Percentiles rank a stretch among this genome's conserved stretches.
phyloP scores from a whole-genome alignment of 192 early-diverging fungal species.

The Fimicolochytrium jonesii region DNA sequence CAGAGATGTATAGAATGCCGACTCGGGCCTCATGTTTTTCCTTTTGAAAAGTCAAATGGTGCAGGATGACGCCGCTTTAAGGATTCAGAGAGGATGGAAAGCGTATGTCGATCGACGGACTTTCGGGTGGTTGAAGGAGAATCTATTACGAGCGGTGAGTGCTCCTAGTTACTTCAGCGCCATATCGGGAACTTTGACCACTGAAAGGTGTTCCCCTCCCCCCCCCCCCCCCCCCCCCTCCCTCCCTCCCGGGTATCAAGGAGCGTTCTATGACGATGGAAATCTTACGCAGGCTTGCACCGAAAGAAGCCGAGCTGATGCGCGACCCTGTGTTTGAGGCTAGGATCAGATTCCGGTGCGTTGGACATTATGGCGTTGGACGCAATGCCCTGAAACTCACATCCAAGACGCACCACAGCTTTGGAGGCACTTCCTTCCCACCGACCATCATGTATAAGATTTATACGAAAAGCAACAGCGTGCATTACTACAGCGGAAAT shows the following conservation, averaged over 20 bases:
- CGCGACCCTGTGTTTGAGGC: constrained; percentile 39
- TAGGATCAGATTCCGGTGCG: constrained; percentile 43
- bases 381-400: background rate
- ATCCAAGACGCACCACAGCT: constrained; percentile 16
- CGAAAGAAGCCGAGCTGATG: constrained; percentile 45
- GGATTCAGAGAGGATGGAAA: constrained; percentile 34
- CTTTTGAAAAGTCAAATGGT: background rate
- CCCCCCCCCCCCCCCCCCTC: background rate
- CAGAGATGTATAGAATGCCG: too few relatives aligned
- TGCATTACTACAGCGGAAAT: constrained; percentile 49
- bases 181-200: background rate
- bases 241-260: constrained; percentile 11
- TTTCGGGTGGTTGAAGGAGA: constrained; percentile 34
- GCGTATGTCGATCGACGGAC: constrained; percentile 24
- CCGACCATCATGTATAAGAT: constrained; percentile 50
- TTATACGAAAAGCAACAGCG: constrained; percentile 42
- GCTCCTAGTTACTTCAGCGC: background rate
- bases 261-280: constrained; percentile 45
- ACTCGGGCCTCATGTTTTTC: background rate
- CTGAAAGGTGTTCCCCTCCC: background rate
- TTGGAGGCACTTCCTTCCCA: constrained; percentile 42
- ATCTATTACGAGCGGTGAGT: constrained; percentile 36
- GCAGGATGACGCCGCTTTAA: constrained; percentile 21
- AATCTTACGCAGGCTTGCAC: constrained; percentile 40
- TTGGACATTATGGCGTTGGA: background rate